These are phyloP conservation scores for Zopfochytrium polystomum DNA, from an alignment of 371 early-diverging fungal genomes.

Conservation along the genomic window DNA sequence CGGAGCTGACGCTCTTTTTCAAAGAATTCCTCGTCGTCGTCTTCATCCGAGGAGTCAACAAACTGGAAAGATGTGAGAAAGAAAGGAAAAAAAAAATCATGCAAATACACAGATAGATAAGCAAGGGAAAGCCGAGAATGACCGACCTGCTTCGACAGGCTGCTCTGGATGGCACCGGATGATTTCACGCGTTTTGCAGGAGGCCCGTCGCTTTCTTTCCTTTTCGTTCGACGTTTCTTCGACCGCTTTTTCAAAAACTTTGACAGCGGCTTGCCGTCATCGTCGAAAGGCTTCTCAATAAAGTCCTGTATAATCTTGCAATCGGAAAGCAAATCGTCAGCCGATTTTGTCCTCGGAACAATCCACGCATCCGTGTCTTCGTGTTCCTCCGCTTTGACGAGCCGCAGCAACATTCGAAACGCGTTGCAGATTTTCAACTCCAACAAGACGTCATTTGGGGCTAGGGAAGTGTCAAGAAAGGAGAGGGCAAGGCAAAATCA, in stretches of 20 bases:
- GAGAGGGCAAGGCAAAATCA: background rate
- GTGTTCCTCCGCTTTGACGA: conserved; percentile 9
- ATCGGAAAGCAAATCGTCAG: conserved; percentile 11
- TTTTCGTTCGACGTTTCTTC: conserved; percentile 3
- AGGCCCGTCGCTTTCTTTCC: conserved; percentile 5
- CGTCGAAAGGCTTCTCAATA: conserved; percentile 18
- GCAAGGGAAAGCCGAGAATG: background rate
- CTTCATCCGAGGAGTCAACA: conserved; percentile 26
- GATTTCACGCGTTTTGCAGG: conserved; percentile 6
- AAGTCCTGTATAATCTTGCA: conserved; percentile 9
- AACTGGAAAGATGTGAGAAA: conserved; percentile 14
- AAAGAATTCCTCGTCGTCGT: conserved; percentile 29
- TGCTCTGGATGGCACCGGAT: conserved; percentile 4
- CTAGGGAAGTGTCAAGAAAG: background rate
- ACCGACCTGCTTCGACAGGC: conserved; percentile 10
- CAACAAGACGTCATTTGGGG: background rate
- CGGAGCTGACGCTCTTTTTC: conserved; percentile 19
- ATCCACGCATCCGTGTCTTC: conserved; percentile 13
- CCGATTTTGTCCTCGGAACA: background rate
- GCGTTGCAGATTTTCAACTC: conserved; percentile 5
- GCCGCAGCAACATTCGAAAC: conserved; percentile 18
- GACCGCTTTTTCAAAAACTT: conserved; percentile 13
- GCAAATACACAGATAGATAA: background rate
- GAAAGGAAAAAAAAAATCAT: background rate
- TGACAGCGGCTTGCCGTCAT: conserved; percentile 13